Base-by-base conservation (phyloP, 1,139 yeast species). In the Pichia sp. region DNA sequence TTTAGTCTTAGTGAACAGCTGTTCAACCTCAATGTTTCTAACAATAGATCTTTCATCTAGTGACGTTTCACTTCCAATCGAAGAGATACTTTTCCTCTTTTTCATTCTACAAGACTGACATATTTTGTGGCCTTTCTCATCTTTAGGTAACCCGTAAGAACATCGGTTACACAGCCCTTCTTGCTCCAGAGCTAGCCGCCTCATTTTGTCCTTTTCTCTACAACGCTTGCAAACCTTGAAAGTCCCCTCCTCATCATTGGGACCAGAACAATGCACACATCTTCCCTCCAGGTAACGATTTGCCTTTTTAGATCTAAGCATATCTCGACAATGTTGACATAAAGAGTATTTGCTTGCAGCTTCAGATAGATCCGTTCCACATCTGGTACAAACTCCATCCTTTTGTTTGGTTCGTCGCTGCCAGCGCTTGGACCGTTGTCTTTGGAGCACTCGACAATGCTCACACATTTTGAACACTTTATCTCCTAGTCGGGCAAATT, bases 231-330 rank as follows among this genome's bases (percentile, higher is more conserved):
- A 84, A 10, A 84, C 88, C 64, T 82, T 82, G 66, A 72, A 83
- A 53, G 72, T 73, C 5, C 76, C 74, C 15, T 53, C 56, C 50
- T 58, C 68, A n/a, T 54, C 53, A 50, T 82, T 73, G 3, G 85
- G 83, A 0, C 87, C 87, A 2, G 83, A 74, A 61, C 89, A 84
- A 64, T 84, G 88, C 8, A 83, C 85, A 69, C 89, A 84, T 62
- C 77, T 77, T 0, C 89, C 88, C 61, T 77, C 79, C 11, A 82
- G 81, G 7, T 82, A 85, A 44, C 89, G 70, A 57, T 74, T 75
- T 0, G 82, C 81, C 62, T 84, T 84, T 51, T 83, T 70, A 5
- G 77, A 72, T 56, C 87, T 72, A 46, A 83, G 70, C 51, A 77
- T 76, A 61, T 73, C 76, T 42, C 89, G 72, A 63, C 89, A 84